Conservation (phyloP, 78 protist species). For the slime mould (Dictyostelium discoideum) region DNA sequence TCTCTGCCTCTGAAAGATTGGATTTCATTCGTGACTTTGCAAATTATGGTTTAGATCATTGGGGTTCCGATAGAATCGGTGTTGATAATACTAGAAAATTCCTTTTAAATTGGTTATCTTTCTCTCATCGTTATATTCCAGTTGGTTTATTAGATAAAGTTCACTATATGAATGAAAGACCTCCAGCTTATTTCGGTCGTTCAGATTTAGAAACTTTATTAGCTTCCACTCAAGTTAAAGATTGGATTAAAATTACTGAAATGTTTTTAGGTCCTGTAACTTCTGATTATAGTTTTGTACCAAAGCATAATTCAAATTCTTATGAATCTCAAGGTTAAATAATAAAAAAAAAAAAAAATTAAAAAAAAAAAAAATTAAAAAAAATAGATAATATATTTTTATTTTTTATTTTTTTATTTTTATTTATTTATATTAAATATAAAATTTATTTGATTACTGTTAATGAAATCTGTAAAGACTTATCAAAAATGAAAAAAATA, state of each 20-base stretch:
- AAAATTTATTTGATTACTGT: too few species aligned
- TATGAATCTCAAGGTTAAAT: slow-evolving; percentile 74
- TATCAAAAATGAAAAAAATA: too few species aligned
- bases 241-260: slow-evolving; percentile 94
- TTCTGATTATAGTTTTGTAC: slow-evolving; percentile 83
- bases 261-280: slow-evolving; percentile 93
- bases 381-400: too few species aligned
- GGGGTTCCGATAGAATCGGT: slow-evolving; percentile 93
- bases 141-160: slow-evolving; percentile 63
- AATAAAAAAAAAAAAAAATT: neutral
- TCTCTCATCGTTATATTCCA: slow-evolving; percentile 84
- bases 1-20: slow-evolving; percentile 92
- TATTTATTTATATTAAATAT: too few species aligned
- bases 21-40: slow-evolving; percentile 90
- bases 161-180: slow-evolving; percentile 88
- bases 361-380: neutral
- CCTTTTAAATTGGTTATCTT: slow-evolving; percentile 96
- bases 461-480: too few species aligned
- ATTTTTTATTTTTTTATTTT: too few species aligned
- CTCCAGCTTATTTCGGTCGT: slow-evolving; percentile 90
- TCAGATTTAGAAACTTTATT: slow-evolving; percentile 96
- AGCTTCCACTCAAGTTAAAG: slow-evolving; percentile 60
- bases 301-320: slow-evolving; percentile 89
- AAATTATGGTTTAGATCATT: slow-evolving; percentile 93
- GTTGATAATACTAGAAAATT: slow-evolving; percentile 92